Percentiles rank a stretch among this genome's conserved stretches.
These are phyloP conservation scores for Scutellaria minor DNA, from an alignment of 257 asterid species.

Conservation along the genomic window DNA sequence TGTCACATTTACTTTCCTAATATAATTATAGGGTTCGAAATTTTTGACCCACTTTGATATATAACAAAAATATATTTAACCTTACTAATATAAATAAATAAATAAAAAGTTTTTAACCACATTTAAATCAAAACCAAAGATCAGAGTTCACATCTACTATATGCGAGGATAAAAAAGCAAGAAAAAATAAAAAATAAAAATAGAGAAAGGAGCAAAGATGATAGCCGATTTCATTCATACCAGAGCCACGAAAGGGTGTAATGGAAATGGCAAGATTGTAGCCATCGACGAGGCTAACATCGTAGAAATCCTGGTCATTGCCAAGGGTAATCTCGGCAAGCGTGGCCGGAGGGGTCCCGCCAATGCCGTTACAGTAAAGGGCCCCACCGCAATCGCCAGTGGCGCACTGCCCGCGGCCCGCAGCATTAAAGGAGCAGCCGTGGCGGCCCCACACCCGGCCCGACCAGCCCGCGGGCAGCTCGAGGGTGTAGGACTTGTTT, in stretches of 20 bases:
- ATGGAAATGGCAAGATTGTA: constrained; percentile 86
- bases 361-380: constrained; percentile 81
- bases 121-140: background rate
- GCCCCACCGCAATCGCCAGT: constrained; percentile 96
- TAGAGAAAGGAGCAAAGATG: background rate
- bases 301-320: constrained; percentile 81
- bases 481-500: constrained; percentile 58
- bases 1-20: background rate
- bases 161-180: background rate
- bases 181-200: background rate
- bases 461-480: constrained; percentile 78
- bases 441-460: constrained; percentile 97
- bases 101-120: background rate
- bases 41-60: too few relatives aligned
- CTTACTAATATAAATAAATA: too few relatives aligned
- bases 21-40: background rate
- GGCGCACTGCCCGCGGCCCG: constrained; percentile 81
- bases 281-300: constrained; percentile 95
- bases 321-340: constrained; percentile 90
- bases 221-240: constrained; percentile 31
- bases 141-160: background rate
- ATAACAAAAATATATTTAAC: too few relatives aligned
- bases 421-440: constrained; percentile 74
- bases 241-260: constrained; percentile 73
- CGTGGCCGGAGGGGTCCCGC: constrained; percentile 92